A percentile compares a stretch with the other conserved stretches of the same genome.
Conservation (phyloP, 139 green algal species). For the Gonium pectorale region DNA sequence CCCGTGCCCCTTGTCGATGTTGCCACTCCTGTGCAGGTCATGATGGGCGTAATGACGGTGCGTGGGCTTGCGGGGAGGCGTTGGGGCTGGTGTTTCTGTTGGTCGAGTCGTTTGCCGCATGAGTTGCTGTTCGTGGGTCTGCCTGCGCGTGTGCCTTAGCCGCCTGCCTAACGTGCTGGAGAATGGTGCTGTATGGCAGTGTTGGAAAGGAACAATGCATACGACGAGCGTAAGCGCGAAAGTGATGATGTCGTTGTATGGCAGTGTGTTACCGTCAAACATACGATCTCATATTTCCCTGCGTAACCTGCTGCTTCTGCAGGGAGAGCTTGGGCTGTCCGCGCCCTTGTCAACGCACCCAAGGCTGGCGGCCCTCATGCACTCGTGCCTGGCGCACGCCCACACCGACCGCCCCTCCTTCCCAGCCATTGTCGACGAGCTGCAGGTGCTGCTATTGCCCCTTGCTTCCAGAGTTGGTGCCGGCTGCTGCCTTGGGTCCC, state of each 20-base stretch:
- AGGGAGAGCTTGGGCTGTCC: slow-evolving; percentile 17
- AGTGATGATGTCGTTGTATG: not conserved
- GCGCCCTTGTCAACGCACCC: slow-evolving; percentile 2
- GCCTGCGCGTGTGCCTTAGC: no score
- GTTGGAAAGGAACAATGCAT: no score
- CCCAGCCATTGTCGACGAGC: not conserved
- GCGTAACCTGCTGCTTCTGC: not conserved
- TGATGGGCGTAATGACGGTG: slow-evolving; percentile 23
- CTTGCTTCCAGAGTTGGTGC: no score
- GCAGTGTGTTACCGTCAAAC: not conserved
- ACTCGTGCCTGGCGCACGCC: slow-evolving; percentile 3
- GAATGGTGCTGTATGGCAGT: no score
- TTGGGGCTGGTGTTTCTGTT: not conserved
- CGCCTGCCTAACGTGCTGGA: no score
- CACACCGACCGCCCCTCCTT: not conserved
- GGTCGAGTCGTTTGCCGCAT: slow-evolving; percentile 67
- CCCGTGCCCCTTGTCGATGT: not conserved
- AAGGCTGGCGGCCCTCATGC: not conserved
- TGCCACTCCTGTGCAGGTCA: not conserved
- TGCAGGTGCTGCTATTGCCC: no score
- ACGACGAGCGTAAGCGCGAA: not conserved
- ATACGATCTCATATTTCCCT: not conserved
- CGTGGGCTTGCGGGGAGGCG: not conserved
- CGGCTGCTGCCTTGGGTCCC: no score
- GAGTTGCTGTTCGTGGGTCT: slow-evolving; percentile 61